Evolutionary conservation across 2,329 filamentous ascomycete species (phyloP), one percentile per base, ranked within the genome.

Genomic region (Didymella glomerata): DNA sequence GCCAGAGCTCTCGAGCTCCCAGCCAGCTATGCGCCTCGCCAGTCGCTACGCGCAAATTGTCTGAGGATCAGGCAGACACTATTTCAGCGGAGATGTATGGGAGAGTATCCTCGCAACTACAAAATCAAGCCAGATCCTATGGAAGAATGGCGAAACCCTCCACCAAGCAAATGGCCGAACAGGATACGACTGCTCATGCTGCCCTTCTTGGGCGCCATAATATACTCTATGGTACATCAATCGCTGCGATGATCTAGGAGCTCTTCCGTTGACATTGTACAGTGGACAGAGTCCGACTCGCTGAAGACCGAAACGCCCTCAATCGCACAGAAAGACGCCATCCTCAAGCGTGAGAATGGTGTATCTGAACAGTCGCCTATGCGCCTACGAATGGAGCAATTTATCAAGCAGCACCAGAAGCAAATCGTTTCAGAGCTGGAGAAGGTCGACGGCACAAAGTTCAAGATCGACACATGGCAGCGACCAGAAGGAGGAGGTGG

Each of bases 301-400:
- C 67, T 78, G 57, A 72, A 80, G 66, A 72, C 78, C 71, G 90
- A 93, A 68, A 73, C 80, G 46, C 84, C 90, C 28, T 86, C 90
- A 40, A 91, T 97, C 67, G 93, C 92, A 69, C 91, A 97, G 74
- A 88, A 91, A 70, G 95, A 98, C 77, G 88, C 86, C 64, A 84
- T 92, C 62, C 85, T 87, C 67, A 97, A 95, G 79, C 88, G 90
- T 62, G 90, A 95, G 76, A 85, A 87, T 56, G 87, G 88, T 64
- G 85, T 98, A 48, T 89, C 84, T 47, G 85, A 88, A 57, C 83
- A 88, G 69, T 97, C 94, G 14, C 93, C 95, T 2, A 98, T 99
- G 94, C 93, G 95, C 54, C 85, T 99, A 57, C 92, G 94, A 64
- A 98, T 99, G 95, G 95, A 99, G 80, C 88, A 91, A 71, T 91